phyloP scores from a whole-genome alignment of 1,139 yeast species.

The Lodderomyces oxycetoniae region DNA sequence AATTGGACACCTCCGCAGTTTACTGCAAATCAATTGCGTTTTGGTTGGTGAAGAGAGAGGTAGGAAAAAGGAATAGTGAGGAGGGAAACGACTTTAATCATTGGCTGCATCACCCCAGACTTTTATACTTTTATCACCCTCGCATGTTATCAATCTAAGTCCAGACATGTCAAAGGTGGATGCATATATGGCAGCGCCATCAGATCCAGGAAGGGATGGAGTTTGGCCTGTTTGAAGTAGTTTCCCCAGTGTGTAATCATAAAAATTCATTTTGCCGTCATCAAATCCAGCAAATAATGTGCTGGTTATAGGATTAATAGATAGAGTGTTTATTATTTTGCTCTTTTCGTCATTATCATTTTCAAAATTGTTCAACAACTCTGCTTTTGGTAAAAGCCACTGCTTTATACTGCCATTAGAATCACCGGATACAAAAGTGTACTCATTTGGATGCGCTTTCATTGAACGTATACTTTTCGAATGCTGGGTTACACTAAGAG shows the following conservation, averaged over 20 bases:
- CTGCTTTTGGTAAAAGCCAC: slow-evolving; percentile 80
- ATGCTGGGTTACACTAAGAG: slow-evolving; percentile 74
- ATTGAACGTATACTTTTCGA: slow-evolving; percentile 75
- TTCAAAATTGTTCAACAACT: slow-evolving; percentile 46
- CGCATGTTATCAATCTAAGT: slow-evolving; percentile 75
- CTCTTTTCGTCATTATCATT: slow-evolving; percentile 8
- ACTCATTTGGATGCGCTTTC: slow-evolving; percentile 63
- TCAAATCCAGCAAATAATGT: slow-evolving; percentile 81
- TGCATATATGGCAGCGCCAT: slow-evolving; percentile 58
- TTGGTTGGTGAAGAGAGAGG: slow-evolving; percentile 80
- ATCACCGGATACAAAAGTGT: slow-evolving; percentile 70
- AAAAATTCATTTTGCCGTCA: slow-evolving; percentile 72
- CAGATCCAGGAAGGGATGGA: slow-evolving; percentile 61
- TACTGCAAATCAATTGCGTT: slow-evolving; percentile 91
- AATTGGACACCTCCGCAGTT: slow-evolving; percentile 95
- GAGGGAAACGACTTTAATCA: background rate
- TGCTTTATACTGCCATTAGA: slow-evolving; percentile 77
- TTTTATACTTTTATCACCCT: slow-evolving; percentile 84
- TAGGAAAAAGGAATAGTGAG: too few species aligned
- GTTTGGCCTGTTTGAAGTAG: slow-evolving; percentile 53
- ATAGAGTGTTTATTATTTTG: slow-evolving; percentile 61
- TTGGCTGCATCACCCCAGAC: slow-evolving; percentile 59
- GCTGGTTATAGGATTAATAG: slow-evolving; percentile 58
- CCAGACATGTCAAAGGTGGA: slow-evolving; percentile 80
- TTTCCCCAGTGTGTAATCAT: slow-evolving; percentile 71